A percentile compares a stretch with the other conserved stretches of the same genome.
Evolutionary conservation across 306 rosid species (phyloP).

Genomic region (Trifolium dubium): DNA sequence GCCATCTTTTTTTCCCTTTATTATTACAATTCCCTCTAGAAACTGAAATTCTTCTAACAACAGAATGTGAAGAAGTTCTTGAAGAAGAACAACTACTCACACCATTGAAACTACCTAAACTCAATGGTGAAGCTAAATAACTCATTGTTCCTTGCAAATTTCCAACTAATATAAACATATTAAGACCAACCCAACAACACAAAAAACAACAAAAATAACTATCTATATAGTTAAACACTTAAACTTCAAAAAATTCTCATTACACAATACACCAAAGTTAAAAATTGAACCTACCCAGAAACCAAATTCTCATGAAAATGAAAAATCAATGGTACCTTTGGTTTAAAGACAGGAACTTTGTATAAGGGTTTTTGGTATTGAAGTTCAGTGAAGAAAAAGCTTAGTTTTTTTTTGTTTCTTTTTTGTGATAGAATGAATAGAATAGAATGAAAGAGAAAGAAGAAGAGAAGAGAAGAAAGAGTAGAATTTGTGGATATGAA

Average conservation of each 20-base stretch:
- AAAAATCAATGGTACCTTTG: slow-evolving; percentile 41
- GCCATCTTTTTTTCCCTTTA: slow-evolving; percentile 66
- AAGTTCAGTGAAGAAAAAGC: neutral
- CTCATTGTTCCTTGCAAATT: slow-evolving; percentile 83
- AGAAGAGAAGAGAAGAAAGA: slow-evolving; percentile 15
- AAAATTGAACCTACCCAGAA: slow-evolving; percentile 50
- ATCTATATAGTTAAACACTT: slow-evolving; percentile 15
- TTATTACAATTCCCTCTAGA: slow-evolving; percentile 58
- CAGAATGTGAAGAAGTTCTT: slow-evolving; percentile 53
- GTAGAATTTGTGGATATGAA: slow-evolving; percentile 48
- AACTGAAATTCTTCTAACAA: slow-evolving; percentile 70
- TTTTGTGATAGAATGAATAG: slow-evolving; percentile 1
- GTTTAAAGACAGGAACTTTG: slow-evolving; percentile 38
- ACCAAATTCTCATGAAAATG: slow-evolving; percentile 34
- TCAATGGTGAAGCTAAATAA: slow-evolving; percentile 76
- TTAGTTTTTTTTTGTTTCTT: neutral
- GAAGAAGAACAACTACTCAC: slow-evolving; percentile 63
- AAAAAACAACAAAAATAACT: neutral
- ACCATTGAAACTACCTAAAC: slow-evolving; percentile 63
- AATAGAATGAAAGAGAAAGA: slow-evolving; percentile 23
- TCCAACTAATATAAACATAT: slow-evolving; percentile 67
- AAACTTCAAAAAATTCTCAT: slow-evolving; percentile 40
- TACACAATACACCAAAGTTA: slow-evolving; percentile 6
- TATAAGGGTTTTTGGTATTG: slow-evolving; percentile 32
- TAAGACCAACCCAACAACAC: slow-evolving; percentile 38